Conservation (phyloP, 352 stramenopile genomes). For the Globisporangium viniferum region DNA sequence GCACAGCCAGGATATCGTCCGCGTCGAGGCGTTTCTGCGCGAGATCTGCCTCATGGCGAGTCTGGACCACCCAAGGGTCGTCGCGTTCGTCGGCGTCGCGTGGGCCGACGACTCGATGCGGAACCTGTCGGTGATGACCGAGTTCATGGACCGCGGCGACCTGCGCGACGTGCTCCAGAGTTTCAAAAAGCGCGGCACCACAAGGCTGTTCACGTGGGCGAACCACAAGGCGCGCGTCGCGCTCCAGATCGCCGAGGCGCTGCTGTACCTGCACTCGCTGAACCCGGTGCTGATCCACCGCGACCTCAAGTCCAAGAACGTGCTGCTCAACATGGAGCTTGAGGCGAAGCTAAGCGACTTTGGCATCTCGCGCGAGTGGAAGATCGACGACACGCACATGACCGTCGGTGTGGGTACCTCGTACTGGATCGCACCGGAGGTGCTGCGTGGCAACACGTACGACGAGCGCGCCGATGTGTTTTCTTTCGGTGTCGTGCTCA, state of each 20-base stretch:
- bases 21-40: conserved; percentile 25
- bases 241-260: not conserved
- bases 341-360: conserved; percentile 40
- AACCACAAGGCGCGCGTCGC: not conserved
- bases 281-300: conserved; percentile 38
- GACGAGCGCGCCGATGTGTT: not conserved
- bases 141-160: not conserved
- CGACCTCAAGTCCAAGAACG: conserved; percentile 60
- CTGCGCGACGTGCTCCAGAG: not conserved
- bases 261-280: not conserved
- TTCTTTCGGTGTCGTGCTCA: not conserved
- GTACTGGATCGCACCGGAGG: not conserved
- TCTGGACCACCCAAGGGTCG: conserved; percentile 8
- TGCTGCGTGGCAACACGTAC: not conserved
- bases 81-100: not conserved
- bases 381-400: not conserved
- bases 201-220: not conserved
- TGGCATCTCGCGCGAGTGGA: conserved; percentile 20
- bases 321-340: conserved; percentile 26
- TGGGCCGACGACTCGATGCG: not conserved
- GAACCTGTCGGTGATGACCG: not conserved
- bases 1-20: conserved; percentile 12
- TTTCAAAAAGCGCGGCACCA: not conserved
- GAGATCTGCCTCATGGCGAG: conserved; percentile 28
- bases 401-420: not conserved